Percentiles rank a stretch among this genome's conserved stretches.
Conservation (phyloP, 148 eudicot species). For the Simmondsia chinensis region DNA sequence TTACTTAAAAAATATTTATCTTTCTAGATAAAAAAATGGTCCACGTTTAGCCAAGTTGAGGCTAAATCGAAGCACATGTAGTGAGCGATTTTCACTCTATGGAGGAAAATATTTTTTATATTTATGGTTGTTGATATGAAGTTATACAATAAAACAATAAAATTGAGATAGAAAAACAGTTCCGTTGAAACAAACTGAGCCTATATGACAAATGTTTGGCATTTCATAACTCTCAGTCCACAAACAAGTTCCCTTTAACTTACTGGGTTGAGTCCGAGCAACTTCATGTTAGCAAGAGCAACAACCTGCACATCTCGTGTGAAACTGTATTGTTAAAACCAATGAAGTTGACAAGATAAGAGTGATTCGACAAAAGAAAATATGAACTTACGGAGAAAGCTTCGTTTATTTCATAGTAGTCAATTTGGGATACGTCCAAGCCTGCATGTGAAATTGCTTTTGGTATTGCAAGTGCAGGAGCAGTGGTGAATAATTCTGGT, state of each 20-base stretch:
- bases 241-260: conserved; percentile 30
- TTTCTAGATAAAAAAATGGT: no score
- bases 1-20: no score
- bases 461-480: conserved; percentile 91
- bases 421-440: conserved; percentile 73
- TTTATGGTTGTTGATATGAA: no score
- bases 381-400: conserved; percentile 70
- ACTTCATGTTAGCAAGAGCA: conserved; percentile 79
- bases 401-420: conserved; percentile 92
- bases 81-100: no score
- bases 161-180: no score
- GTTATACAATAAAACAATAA: neutral
- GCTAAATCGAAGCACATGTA: no score
- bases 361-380: no score
- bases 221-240: no score
- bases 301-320: conserved; percentile 55
- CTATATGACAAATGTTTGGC: no score
- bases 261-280: conserved; percentile 67
- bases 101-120: no score
- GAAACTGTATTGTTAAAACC: neutral
- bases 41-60: no score
- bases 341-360: neutral
- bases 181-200: no score
- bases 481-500: conserved; percentile 84
- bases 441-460: conserved; percentile 93